Percentiles rank a stretch among this genome's conserved stretches.
Evolutionary conservation across 1,139 yeast species (phyloP).

Genomic region (Petasospora rhodanensis): DNA sequence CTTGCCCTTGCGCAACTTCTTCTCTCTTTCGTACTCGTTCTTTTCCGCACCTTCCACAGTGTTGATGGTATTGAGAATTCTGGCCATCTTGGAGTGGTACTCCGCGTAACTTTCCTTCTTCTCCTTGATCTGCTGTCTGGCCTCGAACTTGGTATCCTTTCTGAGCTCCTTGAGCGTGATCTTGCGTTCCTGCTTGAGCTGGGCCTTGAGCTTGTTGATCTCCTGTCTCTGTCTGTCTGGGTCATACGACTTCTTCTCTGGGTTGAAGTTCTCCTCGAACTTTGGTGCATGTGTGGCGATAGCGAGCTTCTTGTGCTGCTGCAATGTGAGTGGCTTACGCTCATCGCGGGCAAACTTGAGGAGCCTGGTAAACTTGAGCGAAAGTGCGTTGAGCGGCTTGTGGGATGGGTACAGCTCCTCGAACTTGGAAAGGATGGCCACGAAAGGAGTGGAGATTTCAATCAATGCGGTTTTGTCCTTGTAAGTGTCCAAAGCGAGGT

Average conservation of each 20-base stretch:
- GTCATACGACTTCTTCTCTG: constrained; percentile 90
- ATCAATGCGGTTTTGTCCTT: constrained; percentile 59
- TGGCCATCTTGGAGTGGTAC: constrained; percentile 88
- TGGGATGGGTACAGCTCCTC: constrained; percentile 22
- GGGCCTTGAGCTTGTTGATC: constrained; percentile 72
- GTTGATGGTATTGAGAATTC: constrained; percentile 77
- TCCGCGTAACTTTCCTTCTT: constrained; percentile 71
- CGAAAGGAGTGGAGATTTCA: constrained; percentile 39
- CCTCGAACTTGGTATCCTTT: constrained; percentile 80
- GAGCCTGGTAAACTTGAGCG: constrained; percentile 45
- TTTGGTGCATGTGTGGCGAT: constrained; percentile 85
- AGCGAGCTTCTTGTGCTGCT: constrained; percentile 80
- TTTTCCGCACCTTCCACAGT: constrained; percentile 94
- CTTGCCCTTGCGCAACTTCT: constrained; percentile 55
- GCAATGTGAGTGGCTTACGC: constrained; percentile 75
- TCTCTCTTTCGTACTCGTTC: constrained; percentile 86
- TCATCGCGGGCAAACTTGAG: constrained; percentile 45
- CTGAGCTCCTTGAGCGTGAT: constrained; percentile 85
- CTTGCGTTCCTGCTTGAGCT: constrained; percentile 88
- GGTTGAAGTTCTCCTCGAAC: constrained; percentile 93
- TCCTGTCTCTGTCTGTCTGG: constrained; percentile 79
- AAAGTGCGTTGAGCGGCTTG: constrained; percentile 26
- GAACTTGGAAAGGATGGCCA: constrained; percentile 22
- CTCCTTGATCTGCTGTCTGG: constrained; percentile 77
- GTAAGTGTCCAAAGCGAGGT: constrained; percentile 41